These are phyloP conservation scores for Saksenaea oblongispora DNA, from an alignment of 371 early-diverging fungal species.

Conservation along the genomic window DNA sequence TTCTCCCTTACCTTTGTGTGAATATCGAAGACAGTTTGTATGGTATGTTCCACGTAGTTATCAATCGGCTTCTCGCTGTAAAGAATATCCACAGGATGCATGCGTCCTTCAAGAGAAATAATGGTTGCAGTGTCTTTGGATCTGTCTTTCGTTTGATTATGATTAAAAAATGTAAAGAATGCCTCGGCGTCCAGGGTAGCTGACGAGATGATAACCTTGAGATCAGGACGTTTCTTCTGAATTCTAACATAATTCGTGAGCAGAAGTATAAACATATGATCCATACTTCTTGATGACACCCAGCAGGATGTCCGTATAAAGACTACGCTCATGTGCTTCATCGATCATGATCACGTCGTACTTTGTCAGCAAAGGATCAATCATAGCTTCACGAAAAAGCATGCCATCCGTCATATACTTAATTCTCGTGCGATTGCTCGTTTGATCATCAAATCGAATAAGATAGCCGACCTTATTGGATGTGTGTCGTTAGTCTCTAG, in stretches of 20 bases:
- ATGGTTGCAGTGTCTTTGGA: conserved; percentile 59
- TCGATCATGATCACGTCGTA: conserved; percentile 91
- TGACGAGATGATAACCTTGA: conserved; percentile 76
- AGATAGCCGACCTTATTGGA: conserved; percentile 60
- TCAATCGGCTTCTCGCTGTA: conserved; percentile 57
- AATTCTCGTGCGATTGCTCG: conserved; percentile 67
- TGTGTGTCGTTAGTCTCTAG: conserved; percentile 43
- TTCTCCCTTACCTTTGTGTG: conserved; percentile 51
- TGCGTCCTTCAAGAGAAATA: conserved; percentile 72
- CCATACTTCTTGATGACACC: conserved; percentile 75
- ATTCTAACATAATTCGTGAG: conserved; percentile 39
- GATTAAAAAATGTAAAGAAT: conserved; percentile 66
- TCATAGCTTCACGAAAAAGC: conserved; percentile 76
- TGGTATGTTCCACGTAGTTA: conserved; percentile 63
- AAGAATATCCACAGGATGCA: conserved; percentile 73
- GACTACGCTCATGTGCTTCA: conserved; percentile 92
- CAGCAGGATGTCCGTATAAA: conserved; percentile 86
- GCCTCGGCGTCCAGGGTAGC: conserved; percentile 76
- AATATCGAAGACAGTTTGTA: conserved; percentile 68
- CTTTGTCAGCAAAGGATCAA: conserved; percentile 73
- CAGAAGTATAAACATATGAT: neutral
- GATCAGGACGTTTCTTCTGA: conserved; percentile 61
- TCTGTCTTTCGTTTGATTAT: conserved; percentile 31
- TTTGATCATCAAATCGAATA: conserved; percentile 78
- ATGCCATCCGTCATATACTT: conserved; percentile 94